A percentile compares a stretch with the other conserved stretches of the same genome.
Evolutionary conservation across 1,139 yeast species (phyloP).

Genomic region (Saccharomyces hybrid): DNA sequence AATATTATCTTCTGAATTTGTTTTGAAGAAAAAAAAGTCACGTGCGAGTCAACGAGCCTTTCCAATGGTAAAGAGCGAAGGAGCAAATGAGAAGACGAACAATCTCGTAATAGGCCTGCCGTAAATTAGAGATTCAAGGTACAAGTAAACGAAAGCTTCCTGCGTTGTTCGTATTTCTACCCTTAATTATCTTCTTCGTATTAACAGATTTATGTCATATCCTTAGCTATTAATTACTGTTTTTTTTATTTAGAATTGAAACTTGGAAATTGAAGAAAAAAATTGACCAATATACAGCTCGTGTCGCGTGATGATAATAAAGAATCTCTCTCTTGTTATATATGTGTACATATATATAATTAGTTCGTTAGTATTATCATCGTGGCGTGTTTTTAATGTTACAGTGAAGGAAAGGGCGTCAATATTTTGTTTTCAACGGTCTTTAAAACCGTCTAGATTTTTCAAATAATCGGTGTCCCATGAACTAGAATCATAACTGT

Average conservation of each 20-base stretch:
- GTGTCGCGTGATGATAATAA: neutral
- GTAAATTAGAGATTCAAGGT: neutral
- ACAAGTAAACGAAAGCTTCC: neutral
- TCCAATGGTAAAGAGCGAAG: neutral
- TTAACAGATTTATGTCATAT: neutral
- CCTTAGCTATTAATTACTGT: neutral
- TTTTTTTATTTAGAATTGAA: neutral
- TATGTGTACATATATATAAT: neutral
- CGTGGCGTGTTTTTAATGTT: neutral
- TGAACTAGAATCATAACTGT: slow-evolving; percentile 1
- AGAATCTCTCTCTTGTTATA: neutral
- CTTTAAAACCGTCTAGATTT: slow-evolving; percentile 1
- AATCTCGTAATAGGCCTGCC: neutral
- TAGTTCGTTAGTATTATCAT: neutral
- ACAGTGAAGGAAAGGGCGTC: neutral
- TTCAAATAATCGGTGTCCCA: slow-evolving; percentile 2
- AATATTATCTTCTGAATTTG: neutral
- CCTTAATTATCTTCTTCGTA: neutral
- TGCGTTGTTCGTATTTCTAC: neutral
- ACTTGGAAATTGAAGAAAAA: neutral
- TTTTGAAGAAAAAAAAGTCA: neutral
- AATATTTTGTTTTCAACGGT: neutral
- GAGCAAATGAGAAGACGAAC: neutral
- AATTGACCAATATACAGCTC: neutral
- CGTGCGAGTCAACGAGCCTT: neutral